These are phyloP conservation scores for Podospora didyma DNA, from an alignment of 495 filamentous ascomycete species.

Conservation along the genomic window DNA sequence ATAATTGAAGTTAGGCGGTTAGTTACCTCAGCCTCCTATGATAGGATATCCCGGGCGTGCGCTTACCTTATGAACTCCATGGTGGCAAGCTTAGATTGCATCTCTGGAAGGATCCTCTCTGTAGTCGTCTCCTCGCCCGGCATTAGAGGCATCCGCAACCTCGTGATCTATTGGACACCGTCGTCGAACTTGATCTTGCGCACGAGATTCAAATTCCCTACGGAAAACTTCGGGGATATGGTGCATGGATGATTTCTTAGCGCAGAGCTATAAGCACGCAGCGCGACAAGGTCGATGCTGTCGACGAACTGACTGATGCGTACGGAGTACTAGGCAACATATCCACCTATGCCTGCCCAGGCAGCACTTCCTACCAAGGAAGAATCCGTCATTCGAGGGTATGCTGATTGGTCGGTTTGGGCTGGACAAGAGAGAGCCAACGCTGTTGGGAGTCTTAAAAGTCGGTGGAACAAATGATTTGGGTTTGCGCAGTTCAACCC, in stretches of 20 bases:
- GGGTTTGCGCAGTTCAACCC: too few species aligned
- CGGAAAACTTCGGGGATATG: background rate
- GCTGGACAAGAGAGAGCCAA: too few species aligned
- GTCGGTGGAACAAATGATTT: too few species aligned
- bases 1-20: background rate
- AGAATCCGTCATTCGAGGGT: slow-evolving; percentile 7
- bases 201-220: background rate
- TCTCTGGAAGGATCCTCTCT: background rate
- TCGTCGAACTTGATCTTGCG: slow-evolving; percentile 1
- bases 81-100: background rate
- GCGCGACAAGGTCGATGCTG: background rate
- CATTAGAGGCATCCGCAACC: background rate
- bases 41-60: background rate
- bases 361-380: background rate
- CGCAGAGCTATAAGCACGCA: background rate
- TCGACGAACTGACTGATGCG: background rate
- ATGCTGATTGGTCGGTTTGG: too few species aligned
- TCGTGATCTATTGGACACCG: background rate
- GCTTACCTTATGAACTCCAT: slow-evolving; percentile 1
- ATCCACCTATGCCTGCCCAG: background rate
- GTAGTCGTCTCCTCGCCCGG: background rate
- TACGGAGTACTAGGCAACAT: background rate
- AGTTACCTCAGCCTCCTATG: background rate
- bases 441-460: too few species aligned
- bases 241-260: background rate